A percentile compares a stretch with the other conserved stretches of the same genome.
These are phyloP conservation scores for Heterobasidion parviporum DNA, from an alignment of 1,284 basidiomycete species.

Conservation along the genomic window DNA sequence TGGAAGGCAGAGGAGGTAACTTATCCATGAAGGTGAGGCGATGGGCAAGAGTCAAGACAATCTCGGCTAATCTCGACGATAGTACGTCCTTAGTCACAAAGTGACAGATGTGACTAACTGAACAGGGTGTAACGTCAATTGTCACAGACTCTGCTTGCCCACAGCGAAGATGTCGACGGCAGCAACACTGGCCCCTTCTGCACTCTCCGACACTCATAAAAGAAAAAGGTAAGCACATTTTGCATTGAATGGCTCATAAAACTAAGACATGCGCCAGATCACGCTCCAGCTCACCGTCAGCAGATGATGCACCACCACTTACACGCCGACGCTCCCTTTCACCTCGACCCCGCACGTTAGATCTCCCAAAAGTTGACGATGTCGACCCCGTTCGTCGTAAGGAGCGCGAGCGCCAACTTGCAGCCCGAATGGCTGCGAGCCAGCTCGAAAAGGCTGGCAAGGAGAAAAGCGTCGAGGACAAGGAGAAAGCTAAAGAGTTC, in stretches of 20 bases:
- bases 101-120: background rate
- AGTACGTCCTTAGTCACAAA: background rate
- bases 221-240: constrained; percentile 42
- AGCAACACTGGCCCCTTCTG: constrained; percentile 27
- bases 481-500: constrained; percentile 36
- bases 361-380: constrained; percentile 57
- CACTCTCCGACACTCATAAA: constrained; percentile 33
- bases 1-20: constrained; percentile 3
- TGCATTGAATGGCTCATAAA: constrained; percentile 2
- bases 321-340: constrained; percentile 59
- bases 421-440: constrained; percentile 62
- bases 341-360: constrained; percentile 31
- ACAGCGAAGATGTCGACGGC: constrained; percentile 35
- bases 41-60: background rate
- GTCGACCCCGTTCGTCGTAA: constrained; percentile 71
- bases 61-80: background rate
- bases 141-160: background rate
- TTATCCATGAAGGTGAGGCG: constrained; percentile 4
- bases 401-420: constrained; percentile 73
- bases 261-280: constrained; percentile 32
- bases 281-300: constrained; percentile 35
- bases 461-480: constrained; percentile 23
- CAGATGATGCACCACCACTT: constrained; percentile 49
- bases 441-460: constrained; percentile 60
- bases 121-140: background rate